Percentiles rank a stretch among this genome's conserved stretches.
Conservation (phyloP, 345 rosid genomes). For the Combretum micranthum region DNA sequence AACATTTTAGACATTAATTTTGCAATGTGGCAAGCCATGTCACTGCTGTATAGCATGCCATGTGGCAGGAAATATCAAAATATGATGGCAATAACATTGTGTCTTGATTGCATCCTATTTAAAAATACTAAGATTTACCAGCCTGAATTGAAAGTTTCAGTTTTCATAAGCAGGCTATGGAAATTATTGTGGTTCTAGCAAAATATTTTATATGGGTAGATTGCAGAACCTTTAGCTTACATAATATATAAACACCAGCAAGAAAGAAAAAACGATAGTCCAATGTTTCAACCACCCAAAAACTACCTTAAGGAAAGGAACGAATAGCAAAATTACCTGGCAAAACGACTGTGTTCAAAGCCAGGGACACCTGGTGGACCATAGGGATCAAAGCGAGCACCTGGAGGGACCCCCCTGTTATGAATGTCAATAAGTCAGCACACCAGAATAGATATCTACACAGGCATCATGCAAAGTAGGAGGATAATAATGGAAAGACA, state of each 20-base stretch:
- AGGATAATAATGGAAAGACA: neutral
- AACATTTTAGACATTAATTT: no score
- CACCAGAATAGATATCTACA: neutral
- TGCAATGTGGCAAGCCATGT: no score
- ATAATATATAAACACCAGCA: neutral
- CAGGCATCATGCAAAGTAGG: neutral
- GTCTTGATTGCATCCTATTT: no score
- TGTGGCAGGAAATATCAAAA: no score
- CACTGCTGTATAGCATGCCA: no score
- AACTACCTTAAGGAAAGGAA: neutral
- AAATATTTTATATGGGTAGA: no score
- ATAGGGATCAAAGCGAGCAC: slow-evolving; percentile 88
- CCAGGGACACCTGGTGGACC: slow-evolving; percentile 89
- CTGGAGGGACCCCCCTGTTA: slow-evolving; percentile 77
- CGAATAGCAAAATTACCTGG: slow-evolving; percentile 34
- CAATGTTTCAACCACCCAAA: neutral
- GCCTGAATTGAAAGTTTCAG: no score
- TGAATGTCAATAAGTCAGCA: slow-evolving; percentile 11
- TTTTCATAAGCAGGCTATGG: no score
- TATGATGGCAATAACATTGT: no score
- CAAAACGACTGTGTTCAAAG: slow-evolving; percentile 66
- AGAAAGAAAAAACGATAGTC: neutral
- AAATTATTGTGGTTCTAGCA: no score
- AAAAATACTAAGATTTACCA: no score
- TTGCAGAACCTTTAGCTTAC: no score